A percentile compares a stretch with the other conserved stretches of the same genome.
Conservation (phyloP, 2,329 filamentous ascomycete species). For the Colletotrichum tanaceti region DNA sequence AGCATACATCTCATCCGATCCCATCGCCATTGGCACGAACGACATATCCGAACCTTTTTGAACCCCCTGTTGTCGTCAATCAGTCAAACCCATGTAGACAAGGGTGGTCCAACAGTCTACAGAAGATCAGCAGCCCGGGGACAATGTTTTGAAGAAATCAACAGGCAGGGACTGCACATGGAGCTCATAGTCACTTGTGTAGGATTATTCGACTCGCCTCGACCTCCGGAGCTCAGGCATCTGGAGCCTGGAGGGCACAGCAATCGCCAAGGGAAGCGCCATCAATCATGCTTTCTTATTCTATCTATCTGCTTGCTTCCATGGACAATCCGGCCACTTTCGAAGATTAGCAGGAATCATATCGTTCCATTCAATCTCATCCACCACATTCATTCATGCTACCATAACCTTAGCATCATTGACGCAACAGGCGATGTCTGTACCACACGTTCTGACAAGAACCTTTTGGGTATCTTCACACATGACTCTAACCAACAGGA, state of each 20-base stretch:
- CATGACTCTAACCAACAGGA: slow-evolving; percentile 27
- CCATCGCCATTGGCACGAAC: neutral
- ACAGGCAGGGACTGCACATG: slow-evolving; percentile 9
- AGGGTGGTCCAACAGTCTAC: neutral
- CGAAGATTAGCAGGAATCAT: neutral
- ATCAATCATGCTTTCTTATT: neutral
- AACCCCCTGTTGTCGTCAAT: slow-evolving; percentile 1
- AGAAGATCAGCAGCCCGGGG: neutral
- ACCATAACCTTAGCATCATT: neutral
- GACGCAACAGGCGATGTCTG: neutral
- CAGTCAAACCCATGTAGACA: slow-evolving; percentile 1
- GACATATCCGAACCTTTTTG: neutral
- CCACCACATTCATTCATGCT: neutral
- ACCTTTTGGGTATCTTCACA: neutral
- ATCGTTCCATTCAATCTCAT: neutral
- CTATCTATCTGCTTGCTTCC: neutral
- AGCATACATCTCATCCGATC: neutral
- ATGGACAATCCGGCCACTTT: neutral
- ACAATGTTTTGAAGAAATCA: neutral
- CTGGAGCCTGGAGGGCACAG: slow-evolving; percentile 1
- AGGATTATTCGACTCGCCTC: slow-evolving; percentile 16
- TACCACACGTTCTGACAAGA: neutral
- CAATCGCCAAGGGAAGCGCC: neutral
- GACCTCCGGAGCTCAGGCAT: neutral
- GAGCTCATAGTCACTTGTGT: too few species aligned